Conservation (phyloP, 768 basidiomycete genomes). For the Amanita polypyramis region DNA sequence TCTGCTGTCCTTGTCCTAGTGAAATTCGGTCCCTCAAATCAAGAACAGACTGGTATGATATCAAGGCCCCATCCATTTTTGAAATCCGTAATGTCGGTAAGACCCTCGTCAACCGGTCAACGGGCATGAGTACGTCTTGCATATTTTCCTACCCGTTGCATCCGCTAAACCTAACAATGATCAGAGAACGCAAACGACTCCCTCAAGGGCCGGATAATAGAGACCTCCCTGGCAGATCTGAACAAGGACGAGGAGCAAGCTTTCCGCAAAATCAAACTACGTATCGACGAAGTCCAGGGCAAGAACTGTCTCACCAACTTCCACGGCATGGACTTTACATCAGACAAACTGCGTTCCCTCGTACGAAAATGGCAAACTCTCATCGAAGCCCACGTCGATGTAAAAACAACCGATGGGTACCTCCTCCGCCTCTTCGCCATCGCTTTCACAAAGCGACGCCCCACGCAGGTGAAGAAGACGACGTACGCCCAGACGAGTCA, state of each 20-base stretch:
- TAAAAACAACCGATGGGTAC: constrained; percentile 99
- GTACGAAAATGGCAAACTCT: constrained; percentile 99
- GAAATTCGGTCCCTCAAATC: constrained; percentile 6
- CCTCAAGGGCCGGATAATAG: constrained; percentile 91
- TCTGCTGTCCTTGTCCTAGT: constrained; percentile 20
- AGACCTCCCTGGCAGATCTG: constrained; percentile 93
- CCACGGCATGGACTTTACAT: constrained; percentile 99
- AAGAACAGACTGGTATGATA: constrained; percentile 92
- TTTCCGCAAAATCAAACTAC: constrained; percentile 99
- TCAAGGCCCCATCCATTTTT: constrained; percentile 97
- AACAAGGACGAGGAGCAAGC: constrained; percentile 99
- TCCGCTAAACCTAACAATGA: neutral
- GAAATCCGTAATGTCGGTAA: constrained; percentile 96
- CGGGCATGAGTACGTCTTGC: constrained; percentile 81
- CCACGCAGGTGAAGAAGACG: constrained; percentile 95
- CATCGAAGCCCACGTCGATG: constrained; percentile 97
- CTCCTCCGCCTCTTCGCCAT: constrained; percentile 98
- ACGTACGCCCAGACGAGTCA: constrained; percentile 96
- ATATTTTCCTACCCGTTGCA: neutral
- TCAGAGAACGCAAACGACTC: constrained; percentile 98
- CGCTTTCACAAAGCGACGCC: constrained; percentile 96
- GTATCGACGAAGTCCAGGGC: constrained; percentile 93
- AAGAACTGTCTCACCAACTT: constrained; percentile 99
- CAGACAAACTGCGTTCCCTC: constrained; percentile 98
- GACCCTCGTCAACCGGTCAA: constrained; percentile 96